phyloP scores from a whole-genome alignment of 306 rosid species.

The Vigna trinervia region DNA sequence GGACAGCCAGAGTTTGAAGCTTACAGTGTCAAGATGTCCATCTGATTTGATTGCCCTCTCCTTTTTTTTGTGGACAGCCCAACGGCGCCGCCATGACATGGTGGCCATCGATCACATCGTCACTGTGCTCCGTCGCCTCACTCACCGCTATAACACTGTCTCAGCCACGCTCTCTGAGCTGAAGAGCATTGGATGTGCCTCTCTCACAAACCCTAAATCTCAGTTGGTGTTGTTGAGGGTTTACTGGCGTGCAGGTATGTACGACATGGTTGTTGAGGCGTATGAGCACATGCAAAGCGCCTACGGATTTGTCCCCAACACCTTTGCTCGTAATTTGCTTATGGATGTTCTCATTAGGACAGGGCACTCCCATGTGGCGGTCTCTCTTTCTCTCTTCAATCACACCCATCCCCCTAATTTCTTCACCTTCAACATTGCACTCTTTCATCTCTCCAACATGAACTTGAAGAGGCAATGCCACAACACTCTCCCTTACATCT shows the following conservation, averaged over 20 bases:
- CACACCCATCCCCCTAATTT: constrained; percentile 55
- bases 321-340: constrained; percentile 60
- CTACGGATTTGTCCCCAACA: constrained; percentile 52
- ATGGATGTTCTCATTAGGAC: constrained; percentile 65
- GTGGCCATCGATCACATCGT: constrained; percentile 50
- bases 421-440: constrained; percentile 58
- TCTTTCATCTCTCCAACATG: constrained; percentile 54
- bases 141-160: constrained; percentile 48
- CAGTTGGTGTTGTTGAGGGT: constrained; percentile 61
- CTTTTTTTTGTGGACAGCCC: constrained; percentile 60
- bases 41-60: constrained; percentile 68
- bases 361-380: constrained; percentile 32
- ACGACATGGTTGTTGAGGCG: constrained; percentile 51
- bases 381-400: constrained; percentile 50
- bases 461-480: neutral
- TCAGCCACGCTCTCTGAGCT: constrained; percentile 48
- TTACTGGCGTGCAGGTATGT: constrained; percentile 60
- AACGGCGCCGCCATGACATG: constrained; percentile 49
- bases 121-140: constrained; percentile 48
- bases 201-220: constrained; percentile 53
- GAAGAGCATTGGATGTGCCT: constrained; percentile 51
- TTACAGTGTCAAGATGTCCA: constrained; percentile 52
- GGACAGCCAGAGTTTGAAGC: constrained; percentile 43
- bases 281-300: constrained; percentile 50
- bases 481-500: constrained; percentile 20